Evolutionary conservation across 2,329 filamentous ascomycete species (phyloP).

Genomic region (Fusarium sp.): DNA sequence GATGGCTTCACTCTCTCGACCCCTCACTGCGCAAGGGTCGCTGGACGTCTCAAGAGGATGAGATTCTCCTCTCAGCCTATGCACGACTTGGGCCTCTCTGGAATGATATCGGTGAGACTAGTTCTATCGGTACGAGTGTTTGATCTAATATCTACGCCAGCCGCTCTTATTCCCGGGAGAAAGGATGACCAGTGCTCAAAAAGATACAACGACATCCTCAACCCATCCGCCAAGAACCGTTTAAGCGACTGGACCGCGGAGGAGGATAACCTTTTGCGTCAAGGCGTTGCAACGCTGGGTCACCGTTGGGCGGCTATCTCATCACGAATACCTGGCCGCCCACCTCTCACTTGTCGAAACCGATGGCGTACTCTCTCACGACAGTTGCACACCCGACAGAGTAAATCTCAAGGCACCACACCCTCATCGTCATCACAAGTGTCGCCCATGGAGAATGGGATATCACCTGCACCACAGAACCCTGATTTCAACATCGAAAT

Average conservation of each 20-base stretch:
- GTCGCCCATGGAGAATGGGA: conserved; percentile 29
- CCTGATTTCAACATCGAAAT: conserved; percentile 5
- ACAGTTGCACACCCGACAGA: conserved; percentile 23
- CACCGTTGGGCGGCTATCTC: conserved; percentile 47
- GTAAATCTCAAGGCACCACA: conserved; percentile 34
- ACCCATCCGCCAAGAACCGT: conserved; percentile 43
- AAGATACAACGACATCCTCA: conserved; percentile 47
- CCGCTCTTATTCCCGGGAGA: conserved; percentile 44
- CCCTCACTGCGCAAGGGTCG: conserved; percentile 46
- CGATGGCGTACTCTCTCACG: conserved; percentile 43
- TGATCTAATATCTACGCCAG: conserved; percentile 6
- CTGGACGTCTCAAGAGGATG: conserved; percentile 47
- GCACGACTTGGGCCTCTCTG: conserved; percentile 43
- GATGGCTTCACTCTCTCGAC: conserved; percentile 48
- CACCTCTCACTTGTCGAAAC: conserved; percentile 47
- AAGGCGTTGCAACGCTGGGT: conserved; percentile 42
- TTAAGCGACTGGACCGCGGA: conserved; percentile 44
- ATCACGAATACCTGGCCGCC: conserved; percentile 40
- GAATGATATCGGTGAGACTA: conserved; percentile 42
- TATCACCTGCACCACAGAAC: conserved; percentile 33
- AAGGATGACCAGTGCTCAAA: conserved; percentile 49
- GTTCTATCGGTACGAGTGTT: neutral
- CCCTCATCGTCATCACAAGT: conserved; percentile 37
- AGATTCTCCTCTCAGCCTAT: conserved; percentile 45
- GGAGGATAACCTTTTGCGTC: conserved; percentile 41